These are phyloP conservation scores for Leccinum griseonigrum DNA, from an alignment of 1,284 basidiomycete species.

Conservation along the genomic window DNA sequence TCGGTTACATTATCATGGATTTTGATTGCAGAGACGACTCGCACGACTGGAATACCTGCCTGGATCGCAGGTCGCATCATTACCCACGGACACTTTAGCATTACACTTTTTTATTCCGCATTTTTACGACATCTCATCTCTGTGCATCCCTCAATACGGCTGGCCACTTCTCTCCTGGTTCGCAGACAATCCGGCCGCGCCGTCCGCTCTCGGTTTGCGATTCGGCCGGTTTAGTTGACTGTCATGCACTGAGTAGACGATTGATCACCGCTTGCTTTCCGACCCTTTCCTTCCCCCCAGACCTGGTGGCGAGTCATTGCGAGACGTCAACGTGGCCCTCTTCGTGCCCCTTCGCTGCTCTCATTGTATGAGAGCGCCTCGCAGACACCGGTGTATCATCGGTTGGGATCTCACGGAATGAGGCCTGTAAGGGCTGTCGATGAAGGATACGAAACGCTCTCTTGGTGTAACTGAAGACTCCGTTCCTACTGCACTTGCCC, in stretches of 20 bases:
- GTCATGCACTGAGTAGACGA: conserved; percentile 22
- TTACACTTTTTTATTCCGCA: conserved; percentile 51
- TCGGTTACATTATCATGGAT: conserved; percentile 39
- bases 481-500: conserved; percentile 21
- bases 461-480: conserved; percentile 1
- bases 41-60: conserved; percentile 50
- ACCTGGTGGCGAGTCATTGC: conserved; percentile 23
- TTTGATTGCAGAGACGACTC: conserved; percentile 38
- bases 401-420: conserved; percentile 13
- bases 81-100: conserved; percentile 41
- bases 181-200: conserved; percentile 24
- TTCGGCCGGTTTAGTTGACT: conserved; percentile 20
- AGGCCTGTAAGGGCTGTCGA: conserved; percentile 11
- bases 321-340: conserved; percentile 15
- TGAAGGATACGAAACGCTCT: conserved; percentile 14
- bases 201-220: conserved; percentile 22
- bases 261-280: conserved; percentile 35
- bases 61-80: conserved; percentile 55
- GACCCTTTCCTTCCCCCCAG: conserved; percentile 15
- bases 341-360: conserved; percentile 2
- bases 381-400: not conserved
- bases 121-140: conserved; percentile 27
- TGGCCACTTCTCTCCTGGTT: conserved; percentile 22
- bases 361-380: conserved; percentile 33
- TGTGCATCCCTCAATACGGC: conserved; percentile 19